A percentile compares a stretch with the other conserved stretches of the same genome.
Evolutionary conservation across 768 basidiomycete species (phyloP).

Genomic region (Suillus brevipes): DNA sequence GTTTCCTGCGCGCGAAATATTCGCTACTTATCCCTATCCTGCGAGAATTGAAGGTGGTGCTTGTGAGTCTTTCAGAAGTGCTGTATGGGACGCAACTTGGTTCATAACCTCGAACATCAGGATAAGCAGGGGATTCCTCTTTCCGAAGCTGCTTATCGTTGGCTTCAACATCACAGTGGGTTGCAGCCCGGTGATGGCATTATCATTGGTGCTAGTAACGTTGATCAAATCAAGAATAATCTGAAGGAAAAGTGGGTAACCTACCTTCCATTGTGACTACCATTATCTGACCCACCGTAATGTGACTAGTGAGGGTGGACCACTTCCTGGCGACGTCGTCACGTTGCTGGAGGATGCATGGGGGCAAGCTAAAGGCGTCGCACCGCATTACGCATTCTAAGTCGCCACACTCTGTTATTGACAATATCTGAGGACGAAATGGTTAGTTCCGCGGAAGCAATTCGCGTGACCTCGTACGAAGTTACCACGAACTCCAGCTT

Average conservation of each 20-base stretch:
- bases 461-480: background rate
- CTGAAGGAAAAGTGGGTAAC: constrained; percentile 3
- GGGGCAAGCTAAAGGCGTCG: background rate
- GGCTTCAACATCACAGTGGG: constrained; percentile 25
- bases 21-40: constrained; percentile 17
- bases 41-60: constrained; percentile 15
- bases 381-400: constrained; percentile 6
- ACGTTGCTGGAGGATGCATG: constrained; percentile 3
- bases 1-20: constrained; percentile 1
- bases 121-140: constrained; percentile 14
- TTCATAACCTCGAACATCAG: constrained; percentile 6
- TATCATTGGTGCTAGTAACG: constrained; percentile 19
- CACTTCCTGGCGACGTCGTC: constrained; percentile 5
- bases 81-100: background rate
- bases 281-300: background rate
- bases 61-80: background rate
- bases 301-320: constrained; percentile 5
- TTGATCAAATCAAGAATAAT: constrained; percentile 33
- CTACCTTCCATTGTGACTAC: background rate
- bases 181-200: constrained; percentile 24
- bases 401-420: background rate
- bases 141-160: constrained; percentile 20
- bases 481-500: no score
- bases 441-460: background rate
- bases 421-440: background rate